A percentile compares a stretch with the other conserved stretches of the same genome.
phyloP scores from a whole-genome alignment of 1,139 yeast species.

The Taphrina flavorubra region DNA sequence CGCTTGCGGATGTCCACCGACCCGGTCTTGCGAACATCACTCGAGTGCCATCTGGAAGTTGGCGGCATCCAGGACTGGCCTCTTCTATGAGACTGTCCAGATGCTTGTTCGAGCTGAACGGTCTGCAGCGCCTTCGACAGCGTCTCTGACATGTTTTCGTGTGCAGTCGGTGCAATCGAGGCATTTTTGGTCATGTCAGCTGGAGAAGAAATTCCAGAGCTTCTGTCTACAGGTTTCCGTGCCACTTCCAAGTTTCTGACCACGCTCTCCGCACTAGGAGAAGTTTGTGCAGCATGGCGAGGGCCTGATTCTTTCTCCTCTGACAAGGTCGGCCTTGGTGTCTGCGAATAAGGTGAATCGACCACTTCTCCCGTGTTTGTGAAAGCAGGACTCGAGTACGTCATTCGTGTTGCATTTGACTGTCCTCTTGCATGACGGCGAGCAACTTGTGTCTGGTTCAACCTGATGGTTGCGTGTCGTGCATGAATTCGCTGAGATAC shows the following conservation, averaged over 20 bases:
- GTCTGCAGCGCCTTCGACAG: neutral
- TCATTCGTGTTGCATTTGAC: neutral
- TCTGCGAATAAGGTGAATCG: neutral
- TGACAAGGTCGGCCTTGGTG: neutral
- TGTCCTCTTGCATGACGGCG: neutral
- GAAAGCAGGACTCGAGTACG: neutral
- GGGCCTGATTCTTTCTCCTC: neutral
- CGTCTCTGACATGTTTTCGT: neutral
- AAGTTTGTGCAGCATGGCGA: neutral
- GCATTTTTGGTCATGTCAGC: neutral
- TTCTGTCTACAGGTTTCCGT: neutral
- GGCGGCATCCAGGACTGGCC: slow-evolving; percentile 8
- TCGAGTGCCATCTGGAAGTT: neutral
- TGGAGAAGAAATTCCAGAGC: neutral
- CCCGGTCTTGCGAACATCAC: neutral
- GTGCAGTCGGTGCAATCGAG: neutral
- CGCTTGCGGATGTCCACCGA: slow-evolving; percentile 7
- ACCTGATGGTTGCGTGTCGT: slow-evolving; percentile 32
- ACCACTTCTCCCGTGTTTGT: neutral
- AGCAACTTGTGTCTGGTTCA: slow-evolving; percentile 19
- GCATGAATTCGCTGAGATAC: slow-evolving; percentile 25
- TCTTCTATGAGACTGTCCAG: slow-evolving; percentile 4
- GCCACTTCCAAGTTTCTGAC: neutral
- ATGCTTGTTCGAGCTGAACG: neutral
- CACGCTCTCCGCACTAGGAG: neutral